Evolutionary conservation across 2,329 filamentous ascomycete genomes (phyloP), one percentile per base, ranked within the genome.

Genomic region (Xylaria sp.): DNA sequence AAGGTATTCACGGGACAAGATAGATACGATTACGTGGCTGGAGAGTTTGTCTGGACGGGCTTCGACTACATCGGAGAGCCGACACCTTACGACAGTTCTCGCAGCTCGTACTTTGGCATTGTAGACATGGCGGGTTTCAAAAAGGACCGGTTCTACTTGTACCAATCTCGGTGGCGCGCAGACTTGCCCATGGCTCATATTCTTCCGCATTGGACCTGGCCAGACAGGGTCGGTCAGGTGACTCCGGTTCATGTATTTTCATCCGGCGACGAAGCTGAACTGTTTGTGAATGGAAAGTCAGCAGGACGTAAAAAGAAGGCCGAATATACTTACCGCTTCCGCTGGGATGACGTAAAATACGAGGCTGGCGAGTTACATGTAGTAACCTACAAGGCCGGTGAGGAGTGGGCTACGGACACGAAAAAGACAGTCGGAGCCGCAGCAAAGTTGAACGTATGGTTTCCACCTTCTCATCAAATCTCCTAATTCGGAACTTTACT

Each of bases 141-240:
- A 63, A 88, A 88, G 75, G 85, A 88, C 66, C 79, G 86, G 0
- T 88, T 83, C 74, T 87, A 81, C 69, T 72, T 87, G 4, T 88
- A 88, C 67, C 86, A 87, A 71, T 75, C 85, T 0, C 81, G 84
- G 8, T 88, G 86, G 86, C 77, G 81, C 2, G 78, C 85, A 0
- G 81, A 84, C 18, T 62, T 85, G 0, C 76, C 71, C 1, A 81
- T 83, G 76, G 85, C 84, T 3, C 85, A 87, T 70, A 83, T 88
- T 20, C 79, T 87, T 0, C 86, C 86, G 2, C 86, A 87, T 72
- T 88, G 86, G 86, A 86, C 79, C 18, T 88, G 84, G 84, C 81
- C 84, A 0, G 81, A 82, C 18, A 77, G 84, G 0, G 78, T 79
- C 0, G 83, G 83, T 1, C 68, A 81, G 63, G 77, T 82, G 0